Evolutionary conservation across 768 basidiomycete genomes (phyloP), one percentile per base, ranked within the genome.

Genomic region (Guyanaporus albipodus): DNA sequence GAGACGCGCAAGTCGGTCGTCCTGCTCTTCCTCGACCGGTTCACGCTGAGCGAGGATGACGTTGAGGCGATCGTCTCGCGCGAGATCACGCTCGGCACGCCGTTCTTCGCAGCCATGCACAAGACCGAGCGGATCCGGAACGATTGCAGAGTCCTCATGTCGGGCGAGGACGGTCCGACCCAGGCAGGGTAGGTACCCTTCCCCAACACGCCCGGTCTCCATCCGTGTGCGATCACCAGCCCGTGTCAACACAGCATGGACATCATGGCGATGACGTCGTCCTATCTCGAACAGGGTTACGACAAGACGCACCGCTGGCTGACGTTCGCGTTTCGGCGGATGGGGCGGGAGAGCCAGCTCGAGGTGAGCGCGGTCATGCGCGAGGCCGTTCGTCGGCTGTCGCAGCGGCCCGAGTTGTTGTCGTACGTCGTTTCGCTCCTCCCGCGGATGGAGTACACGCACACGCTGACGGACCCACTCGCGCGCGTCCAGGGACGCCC

Each of bases 231-330:
- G n/a, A n/a, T n/a, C n/a, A n/a, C n/a, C n/a, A n/a, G n/a, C n/a
- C n/a, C n/a, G n/a, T n/a, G n/a, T 32, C 27, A 19, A 7, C 27
- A 22, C 53, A 96, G 94, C 4, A 67, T 90, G 36, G 95, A 97
- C 59, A 91, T 97, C 49, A 91, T 97, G 82, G 71, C 85, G 0
- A 73, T 81, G 8, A 96, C 91, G 0, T 83, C 86, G 0, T 73
- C 81, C 8, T 77, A 90, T 51, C 80, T 97, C 36, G 93, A 98
- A 61, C 82, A 87, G 54, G 94, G 85, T 3, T 94, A 89, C 66
- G 83, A 89, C 48, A 97, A 96, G 69, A 80, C 94, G 33, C 75
- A 85, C 46, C 83, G 91, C 21, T 94, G 87, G 82, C 80, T 84
- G 62, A 77, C 83, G 1, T 84, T 86, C 59, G 89, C 95, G 62